phyloP scores from a whole-genome alignment of 1,284 basidiomycete species.

The Somion occarium region DNA sequence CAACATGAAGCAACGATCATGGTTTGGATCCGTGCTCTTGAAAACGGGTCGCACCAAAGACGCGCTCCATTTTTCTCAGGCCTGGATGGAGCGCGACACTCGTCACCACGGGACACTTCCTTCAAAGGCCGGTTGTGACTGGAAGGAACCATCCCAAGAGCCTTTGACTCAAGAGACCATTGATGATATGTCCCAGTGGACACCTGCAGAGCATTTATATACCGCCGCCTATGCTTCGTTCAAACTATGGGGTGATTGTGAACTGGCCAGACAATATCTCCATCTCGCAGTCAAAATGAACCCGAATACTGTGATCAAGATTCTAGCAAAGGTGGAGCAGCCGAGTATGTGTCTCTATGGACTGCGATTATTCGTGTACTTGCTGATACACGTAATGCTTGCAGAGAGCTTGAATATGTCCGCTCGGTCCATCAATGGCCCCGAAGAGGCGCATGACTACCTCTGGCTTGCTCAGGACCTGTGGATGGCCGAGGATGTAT shows the following conservation, averaged over 20 bases:
- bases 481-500: constrained; percentile 37
- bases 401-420: constrained; percentile 29
- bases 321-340: constrained; percentile 31
- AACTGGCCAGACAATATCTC: constrained; percentile 35
- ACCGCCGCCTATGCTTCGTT: constrained; percentile 38
- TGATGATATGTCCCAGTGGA: constrained; percentile 15
- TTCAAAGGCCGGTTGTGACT: constrained; percentile 27
- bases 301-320: constrained; percentile 33
- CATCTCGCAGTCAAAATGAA: constrained; percentile 29
- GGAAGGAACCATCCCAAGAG: constrained; percentile 18
- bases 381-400: neutral
- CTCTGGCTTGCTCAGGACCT: constrained; percentile 39
- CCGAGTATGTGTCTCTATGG: constrained; percentile 27
- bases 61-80: constrained; percentile 30
- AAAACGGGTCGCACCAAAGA: constrained; percentile 22
- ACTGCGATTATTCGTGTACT: neutral
- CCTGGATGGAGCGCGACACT: constrained; percentile 19
- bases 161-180: constrained; percentile 15
- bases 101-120: constrained; percentile 11
- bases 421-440: constrained; percentile 30
- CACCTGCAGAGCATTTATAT: constrained; percentile 24
- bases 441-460: constrained; percentile 41
- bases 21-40: constrained; percentile 29
- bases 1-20: constrained; percentile 28
- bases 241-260: constrained; percentile 35